These are phyloP conservation scores for Parachlorella kessleri DNA, from an alignment of 139 green algal species.

Conservation along the genomic window DNA sequence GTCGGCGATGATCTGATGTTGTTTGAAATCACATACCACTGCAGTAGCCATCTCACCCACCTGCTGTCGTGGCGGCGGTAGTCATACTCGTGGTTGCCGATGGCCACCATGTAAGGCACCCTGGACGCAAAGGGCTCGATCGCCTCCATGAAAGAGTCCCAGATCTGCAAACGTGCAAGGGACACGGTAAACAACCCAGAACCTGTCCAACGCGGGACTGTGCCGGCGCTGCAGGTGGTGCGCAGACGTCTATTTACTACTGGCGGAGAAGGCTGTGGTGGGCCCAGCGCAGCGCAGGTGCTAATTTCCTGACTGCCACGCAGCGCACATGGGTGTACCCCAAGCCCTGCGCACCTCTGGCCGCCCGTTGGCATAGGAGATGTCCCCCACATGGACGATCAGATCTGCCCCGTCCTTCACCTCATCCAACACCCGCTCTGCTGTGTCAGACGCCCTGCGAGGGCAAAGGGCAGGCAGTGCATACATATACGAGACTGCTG, in stretches of 20 bases:
- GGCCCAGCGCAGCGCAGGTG: too few species aligned
- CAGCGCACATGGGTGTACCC: too few species aligned
- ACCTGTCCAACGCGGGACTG: too few species aligned
- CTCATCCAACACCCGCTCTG: conserved; percentile 40
- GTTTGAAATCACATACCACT: too few species aligned
- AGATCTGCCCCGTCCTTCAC: conserved; percentile 35
- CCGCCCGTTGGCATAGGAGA: conserved; percentile 68
- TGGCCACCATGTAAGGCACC: conserved; percentile 76
- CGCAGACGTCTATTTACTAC: too few species aligned
- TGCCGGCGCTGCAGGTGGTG: too few species aligned
- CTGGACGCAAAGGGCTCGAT: conserved; percentile 66
- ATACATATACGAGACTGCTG: too few species aligned
- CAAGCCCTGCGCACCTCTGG: conserved; percentile 28
- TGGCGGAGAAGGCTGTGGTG: too few species aligned
- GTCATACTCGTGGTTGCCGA: conserved; percentile 83
- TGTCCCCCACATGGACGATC: conserved; percentile 71
- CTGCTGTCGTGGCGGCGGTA: conserved; percentile 22
- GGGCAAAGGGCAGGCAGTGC: not conserved
- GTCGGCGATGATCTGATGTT: too few species aligned
- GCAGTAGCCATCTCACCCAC: too few species aligned
- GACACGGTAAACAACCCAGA: too few species aligned
- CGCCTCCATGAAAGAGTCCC: conserved; percentile 76
- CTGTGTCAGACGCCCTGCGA: conserved; percentile 47
- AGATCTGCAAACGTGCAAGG: conserved; percentile 54
- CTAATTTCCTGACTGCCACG: too few species aligned